These are phyloP conservation scores for Ramalina intermedia DNA, from an alignment of 495 filamentous ascomycete genomes.

Conservation along the genomic window DNA sequence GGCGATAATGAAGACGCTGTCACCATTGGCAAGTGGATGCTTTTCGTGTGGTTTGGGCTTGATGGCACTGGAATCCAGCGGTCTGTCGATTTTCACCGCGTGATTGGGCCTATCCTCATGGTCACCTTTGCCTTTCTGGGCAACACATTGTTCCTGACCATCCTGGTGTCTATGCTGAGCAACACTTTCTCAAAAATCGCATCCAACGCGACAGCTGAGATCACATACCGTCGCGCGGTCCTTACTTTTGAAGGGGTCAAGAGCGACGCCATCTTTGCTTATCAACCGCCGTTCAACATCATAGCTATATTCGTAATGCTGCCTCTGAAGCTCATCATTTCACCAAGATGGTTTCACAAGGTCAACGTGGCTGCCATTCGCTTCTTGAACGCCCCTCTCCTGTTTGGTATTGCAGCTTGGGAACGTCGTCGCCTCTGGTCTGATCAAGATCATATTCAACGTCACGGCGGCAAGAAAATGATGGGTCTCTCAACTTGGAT, in stretches of 20 bases:
- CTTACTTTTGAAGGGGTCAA: slow-evolving; percentile 68
- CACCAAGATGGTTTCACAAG: slow-evolving; percentile 64
- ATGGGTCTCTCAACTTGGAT: slow-evolving; percentile 8
- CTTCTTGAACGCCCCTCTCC: slow-evolving; percentile 47
- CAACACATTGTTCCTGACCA: slow-evolving; percentile 64
- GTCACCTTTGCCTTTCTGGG: slow-evolving; percentile 58
- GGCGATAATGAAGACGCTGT: slow-evolving; percentile 27
- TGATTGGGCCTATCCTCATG: slow-evolving; percentile 56
- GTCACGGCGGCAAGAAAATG: slow-evolving; percentile 19
- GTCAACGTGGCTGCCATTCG: slow-evolving; percentile 54
- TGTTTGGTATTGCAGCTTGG: slow-evolving; percentile 42
- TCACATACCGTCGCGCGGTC: slow-evolving; percentile 56
- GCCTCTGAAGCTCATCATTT: slow-evolving; percentile 49
- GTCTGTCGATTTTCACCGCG: slow-evolving; percentile 49
- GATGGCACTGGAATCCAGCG: slow-evolving; percentile 57
- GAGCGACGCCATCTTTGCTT: slow-evolving; percentile 57
- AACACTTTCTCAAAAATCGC: slow-evolving; percentile 57
- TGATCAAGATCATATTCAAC: slow-evolving; percentile 20
- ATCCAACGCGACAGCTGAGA: slow-evolving; percentile 49
- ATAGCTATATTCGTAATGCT: slow-evolving; percentile 47
- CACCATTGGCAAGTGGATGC: slow-evolving; percentile 65
- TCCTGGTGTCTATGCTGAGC: slow-evolving; percentile 60
- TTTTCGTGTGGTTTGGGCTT: slow-evolving; percentile 68
- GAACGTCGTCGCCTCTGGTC: slow-evolving; percentile 37
- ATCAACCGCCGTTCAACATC: slow-evolving; percentile 60